Conservation (phyloP, 768 basidiomycete genomes). For the Filobasidium floriforme region DNA sequence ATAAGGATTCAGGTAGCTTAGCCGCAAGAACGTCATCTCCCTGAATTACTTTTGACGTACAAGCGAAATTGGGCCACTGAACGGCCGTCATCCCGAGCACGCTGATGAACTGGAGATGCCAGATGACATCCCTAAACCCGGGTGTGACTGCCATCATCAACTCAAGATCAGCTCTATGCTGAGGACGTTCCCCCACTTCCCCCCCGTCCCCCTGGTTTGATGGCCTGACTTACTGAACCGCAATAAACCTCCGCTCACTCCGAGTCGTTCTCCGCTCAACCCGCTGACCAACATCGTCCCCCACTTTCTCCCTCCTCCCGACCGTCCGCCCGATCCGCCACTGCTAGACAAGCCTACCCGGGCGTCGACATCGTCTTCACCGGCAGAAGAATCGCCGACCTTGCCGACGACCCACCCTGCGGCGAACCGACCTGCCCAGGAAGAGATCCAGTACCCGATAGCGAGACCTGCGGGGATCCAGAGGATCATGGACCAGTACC, state of each 20-base stretch:
- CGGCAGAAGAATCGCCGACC: constrained; percentile 50
- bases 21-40: background rate
- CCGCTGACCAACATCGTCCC: constrained; percentile 86
- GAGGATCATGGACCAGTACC: constrained; percentile 51
- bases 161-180: background rate
- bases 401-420: constrained; percentile 66
- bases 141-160: constrained; percentile 59
- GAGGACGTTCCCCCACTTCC: background rate
- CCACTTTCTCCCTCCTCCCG: constrained; percentile 56
- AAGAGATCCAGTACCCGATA: constrained; percentile 63
- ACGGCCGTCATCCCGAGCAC: constrained; percentile 87
- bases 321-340: background rate
- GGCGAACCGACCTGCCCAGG: constrained; percentile 58
- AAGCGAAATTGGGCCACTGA: constrained; percentile 85
- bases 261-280: constrained; percentile 80
- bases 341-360: background rate
- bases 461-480: constrained; percentile 59
- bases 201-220: no score
- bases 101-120: constrained; percentile 72
- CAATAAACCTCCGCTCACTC: constrained; percentile 74
- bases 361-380: constrained; percentile 39
- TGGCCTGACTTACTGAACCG: constrained; percentile 63
- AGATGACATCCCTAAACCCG: constrained; percentile 80
- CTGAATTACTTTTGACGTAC: constrained; percentile 50
- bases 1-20: background rate